Evolutionary conservation across 1,284 basidiomycete species (phyloP), one percentile per base, ranked within the genome.

Genomic region (Papiliotrema fonsecae): DNA sequence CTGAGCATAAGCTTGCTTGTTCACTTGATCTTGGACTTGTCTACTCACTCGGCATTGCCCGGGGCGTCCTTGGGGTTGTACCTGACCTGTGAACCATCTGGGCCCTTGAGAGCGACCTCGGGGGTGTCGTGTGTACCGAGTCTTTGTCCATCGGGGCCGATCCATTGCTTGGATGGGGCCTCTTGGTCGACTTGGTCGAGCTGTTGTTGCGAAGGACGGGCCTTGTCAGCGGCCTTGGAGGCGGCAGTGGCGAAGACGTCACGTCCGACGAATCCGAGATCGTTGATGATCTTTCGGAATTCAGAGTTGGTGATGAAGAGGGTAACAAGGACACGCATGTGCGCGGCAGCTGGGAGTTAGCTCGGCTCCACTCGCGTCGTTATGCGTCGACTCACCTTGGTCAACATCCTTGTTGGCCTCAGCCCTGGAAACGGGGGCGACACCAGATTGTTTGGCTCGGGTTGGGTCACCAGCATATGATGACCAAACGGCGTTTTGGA

Each of bases 271-370:
- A 88, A 69, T 25, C 83, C 82, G 59, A 89, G 82, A 73, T 94
- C 90, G 30, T 81, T 81, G 47, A 91, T 51, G 45, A 93, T 83
- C 73, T 96, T 96, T 65, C 90, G 86, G 32, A 88, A 85, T 75
- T 96, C 92, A 1, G 84, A 85, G 76, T 94, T 96, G 68, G 90
- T 93, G 57, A 89, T 77, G 62, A 96, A 79, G 58, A 96, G 84
- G 21, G 80, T 81, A 46, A 87, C 75, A 42, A 96, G 79, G 0
- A 88, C 90, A 55, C 88, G 85, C n/a, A 96, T 79, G 71, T 96
- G 87, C 49, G 80, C 79, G 39, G 85, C 81, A 16, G 88, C 90
- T 85, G 49, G 25, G 2, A 22, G 18, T 43, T 2, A 42, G 11
- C n/a, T 32, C 18, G 48, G 24, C 41, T 13, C 22, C 24, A 10